Evolutionary conservation across 495 filamentous ascomycete genomes (phyloP).

Genomic region (Aspergillus baeticus): DNA sequence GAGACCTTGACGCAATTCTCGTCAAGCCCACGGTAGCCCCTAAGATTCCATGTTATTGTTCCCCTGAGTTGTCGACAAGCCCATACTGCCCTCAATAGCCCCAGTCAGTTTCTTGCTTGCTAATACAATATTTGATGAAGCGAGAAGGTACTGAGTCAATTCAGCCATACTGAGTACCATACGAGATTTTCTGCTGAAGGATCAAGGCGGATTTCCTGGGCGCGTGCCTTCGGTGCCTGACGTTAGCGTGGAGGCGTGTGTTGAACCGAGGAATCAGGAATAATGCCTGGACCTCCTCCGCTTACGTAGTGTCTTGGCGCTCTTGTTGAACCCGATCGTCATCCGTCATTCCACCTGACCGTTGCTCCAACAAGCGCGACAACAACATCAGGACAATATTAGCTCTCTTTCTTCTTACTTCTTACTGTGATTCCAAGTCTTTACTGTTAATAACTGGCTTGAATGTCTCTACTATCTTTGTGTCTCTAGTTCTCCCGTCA

Average conservation of each 20-base stretch:
- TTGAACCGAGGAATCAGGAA: slow-evolving; percentile 9
- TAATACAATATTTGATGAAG: too few species aligned
- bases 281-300: not conserved
- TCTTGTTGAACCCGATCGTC: not conserved
- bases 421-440: not conserved
- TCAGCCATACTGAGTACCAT: too few species aligned
- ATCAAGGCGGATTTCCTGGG: too few species aligned
- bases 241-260: slow-evolving; percentile 15
- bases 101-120: too few species aligned
- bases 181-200: too few species aligned
- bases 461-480: not conserved
- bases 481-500: not conserved
- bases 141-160: too few species aligned
- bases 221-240: slow-evolving; percentile 14
- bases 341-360: slow-evolving; percentile 1
- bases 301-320: slow-evolving; percentile 20
- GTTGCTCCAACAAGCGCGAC: not conserved
- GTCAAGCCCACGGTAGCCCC: too few species aligned
- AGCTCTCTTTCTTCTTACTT: not conserved
- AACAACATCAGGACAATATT: slow-evolving; percentile 1
- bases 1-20: too few species aligned
- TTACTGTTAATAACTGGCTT: not conserved
- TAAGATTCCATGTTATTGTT: too few species aligned
- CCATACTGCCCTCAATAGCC: too few species aligned
- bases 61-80: too few species aligned